A percentile compares a stretch with the other conserved stretches of the same genome.
These are phyloP conservation scores for Chrysanthemum lavandulifolium DNA, from an alignment of 129 eudicot species.

Conservation along the genomic window DNA sequence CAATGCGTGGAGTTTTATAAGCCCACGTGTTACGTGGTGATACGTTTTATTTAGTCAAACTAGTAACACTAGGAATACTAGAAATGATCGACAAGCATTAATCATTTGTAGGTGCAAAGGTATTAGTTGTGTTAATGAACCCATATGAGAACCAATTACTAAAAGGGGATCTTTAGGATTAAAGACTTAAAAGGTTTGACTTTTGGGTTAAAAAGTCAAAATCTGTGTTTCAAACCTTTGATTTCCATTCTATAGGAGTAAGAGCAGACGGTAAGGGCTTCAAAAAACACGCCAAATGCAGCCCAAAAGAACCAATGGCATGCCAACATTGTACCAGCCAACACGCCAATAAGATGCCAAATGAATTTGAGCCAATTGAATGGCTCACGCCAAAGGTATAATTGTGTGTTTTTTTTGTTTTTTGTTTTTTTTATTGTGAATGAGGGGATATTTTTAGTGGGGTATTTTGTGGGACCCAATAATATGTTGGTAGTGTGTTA, in stretches of 20 bases:
- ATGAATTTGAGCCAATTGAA: too few relatives aligned
- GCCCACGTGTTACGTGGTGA: constrained; percentile 3
- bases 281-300: too few relatives aligned
- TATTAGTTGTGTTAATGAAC: constrained; percentile 14
- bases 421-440: too few relatives aligned
- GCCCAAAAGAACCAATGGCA: too few relatives aligned
- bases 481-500: too few relatives aligned
- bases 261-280: too few relatives aligned
- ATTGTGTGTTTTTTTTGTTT: too few relatives aligned
- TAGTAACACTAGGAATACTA: constrained; percentile 2
- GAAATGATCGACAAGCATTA: constrained; percentile 9
- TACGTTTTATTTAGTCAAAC: constrained; percentile 25
- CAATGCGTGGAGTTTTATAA: constrained; percentile 26
- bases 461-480: too few relatives aligned
- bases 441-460: too few relatives aligned
- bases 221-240: constrained; percentile 15
- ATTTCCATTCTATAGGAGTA: constrained; percentile 8
- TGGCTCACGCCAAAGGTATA: too few relatives aligned
- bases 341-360: too few relatives aligned
- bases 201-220: constrained; percentile 17
- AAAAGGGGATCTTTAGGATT: constrained; percentile 22
- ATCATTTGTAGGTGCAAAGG: constrained; percentile 4
- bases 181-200: constrained; percentile 20
- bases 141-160: neutral
- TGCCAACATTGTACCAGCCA: too few relatives aligned